Evolutionary conservation across 257 asterid species (phyloP).

Genomic region (Nicotiana knightiana): DNA sequence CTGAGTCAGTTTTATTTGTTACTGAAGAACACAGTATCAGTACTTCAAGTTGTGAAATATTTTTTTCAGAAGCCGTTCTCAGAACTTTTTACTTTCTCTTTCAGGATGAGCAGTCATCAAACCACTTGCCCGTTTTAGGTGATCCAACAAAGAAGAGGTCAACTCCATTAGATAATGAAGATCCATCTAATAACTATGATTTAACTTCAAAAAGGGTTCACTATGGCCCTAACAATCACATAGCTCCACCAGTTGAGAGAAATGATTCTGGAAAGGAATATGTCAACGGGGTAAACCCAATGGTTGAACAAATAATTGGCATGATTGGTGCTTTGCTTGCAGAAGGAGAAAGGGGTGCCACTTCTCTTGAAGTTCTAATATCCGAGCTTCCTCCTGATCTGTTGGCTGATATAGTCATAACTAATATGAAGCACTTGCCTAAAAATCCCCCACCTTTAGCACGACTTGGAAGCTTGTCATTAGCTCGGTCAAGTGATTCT

Average conservation of each 20-base stretch:
- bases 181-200: conserved; percentile 42
- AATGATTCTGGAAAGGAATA: conserved; percentile 47
- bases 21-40: not conserved
- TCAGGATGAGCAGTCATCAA: conserved; percentile 69
- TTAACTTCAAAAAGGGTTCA: conserved; percentile 51
- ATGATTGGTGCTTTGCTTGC: conserved; percentile 94
- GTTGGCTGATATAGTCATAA: conserved; percentile 93
- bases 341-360: conserved; percentile 93
- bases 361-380: conserved; percentile 79
- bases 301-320: conserved; percentile 77
- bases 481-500: conserved; percentile 38
- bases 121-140: conserved; percentile 42
- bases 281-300: conserved; percentile 53
- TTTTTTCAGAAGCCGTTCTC: conserved; percentile 11
- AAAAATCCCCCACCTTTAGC: conserved; percentile 52
- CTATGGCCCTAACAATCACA: conserved; percentile 36
- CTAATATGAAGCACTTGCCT: conserved; percentile 93
- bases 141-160: conserved; percentile 68
- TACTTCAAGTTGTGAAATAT: not conserved
- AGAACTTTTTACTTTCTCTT: conserved; percentile 15
- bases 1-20: not conserved
- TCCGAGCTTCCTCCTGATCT: conserved; percentile 85
- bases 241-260: conserved; percentile 33
- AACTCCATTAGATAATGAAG: conserved; percentile 48
- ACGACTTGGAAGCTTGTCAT: conserved; percentile 27